These are phyloP conservation scores for Pyrus pyrifolia DNA, from an alignment of 306 rosid genomes.

Conservation along the genomic window DNA sequence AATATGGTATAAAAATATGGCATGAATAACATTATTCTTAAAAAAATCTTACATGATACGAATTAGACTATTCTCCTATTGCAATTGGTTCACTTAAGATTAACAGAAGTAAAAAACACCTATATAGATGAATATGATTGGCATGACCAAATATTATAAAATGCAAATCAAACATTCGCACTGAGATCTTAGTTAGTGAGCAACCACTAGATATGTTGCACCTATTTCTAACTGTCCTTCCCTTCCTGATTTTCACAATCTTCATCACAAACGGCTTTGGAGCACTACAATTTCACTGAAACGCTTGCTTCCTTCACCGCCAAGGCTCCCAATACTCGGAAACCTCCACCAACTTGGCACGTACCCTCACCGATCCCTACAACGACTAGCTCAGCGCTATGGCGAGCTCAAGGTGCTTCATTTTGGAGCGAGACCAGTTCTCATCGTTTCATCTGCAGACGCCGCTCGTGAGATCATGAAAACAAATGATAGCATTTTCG, in stretches of 20 bases:
- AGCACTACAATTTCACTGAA: background rate
- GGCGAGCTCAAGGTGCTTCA: constrained; percentile 29
- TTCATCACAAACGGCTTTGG: constrained; percentile 2
- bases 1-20: no score
- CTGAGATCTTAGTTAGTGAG: background rate
- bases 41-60: no score
- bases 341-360: constrained; percentile 24
- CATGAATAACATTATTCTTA: no score
- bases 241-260: constrained; percentile 7
- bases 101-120: background rate
- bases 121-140: background rate
- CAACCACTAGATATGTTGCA: background rate
- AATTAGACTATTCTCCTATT: no score
- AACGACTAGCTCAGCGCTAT: background rate
- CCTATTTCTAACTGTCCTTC: background rate
- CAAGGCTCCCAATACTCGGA: constrained; percentile 22
- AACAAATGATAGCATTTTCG: constrained; percentile 25
- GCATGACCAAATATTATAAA: background rate
- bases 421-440: constrained; percentile 13
- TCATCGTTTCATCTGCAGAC: constrained; percentile 17
- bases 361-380: constrained; percentile 17
- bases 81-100: no score
- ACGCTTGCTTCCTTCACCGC: constrained; percentile 24
- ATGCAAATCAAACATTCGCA: background rate
- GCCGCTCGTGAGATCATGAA: constrained; percentile 29